phyloP scores from a whole-genome alignment of 345 rosid genomes.

The Rhodomyrtus tomentosa region DNA sequence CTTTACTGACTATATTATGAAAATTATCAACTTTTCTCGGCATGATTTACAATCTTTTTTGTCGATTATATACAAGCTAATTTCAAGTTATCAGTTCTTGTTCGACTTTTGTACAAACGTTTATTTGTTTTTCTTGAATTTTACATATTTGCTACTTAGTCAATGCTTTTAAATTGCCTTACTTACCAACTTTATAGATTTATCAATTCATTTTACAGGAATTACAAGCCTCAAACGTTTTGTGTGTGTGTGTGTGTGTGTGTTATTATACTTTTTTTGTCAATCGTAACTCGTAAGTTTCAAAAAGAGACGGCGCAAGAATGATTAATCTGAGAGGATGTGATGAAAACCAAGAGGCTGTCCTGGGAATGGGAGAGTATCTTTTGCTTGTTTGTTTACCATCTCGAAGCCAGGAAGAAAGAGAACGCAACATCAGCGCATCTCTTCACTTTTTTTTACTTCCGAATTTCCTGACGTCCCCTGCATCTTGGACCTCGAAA shows the following conservation, averaged over 20 bases:
- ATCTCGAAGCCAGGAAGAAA: not conserved
- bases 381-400: not conserved
- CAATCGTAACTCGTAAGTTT: not conserved
- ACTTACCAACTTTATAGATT: not conserved
- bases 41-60: not conserved
- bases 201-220: not conserved
- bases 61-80: accelerated
- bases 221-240: not conserved
- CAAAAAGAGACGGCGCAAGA: not conserved
- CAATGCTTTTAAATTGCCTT: not conserved
- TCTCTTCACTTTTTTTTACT: not conserved
- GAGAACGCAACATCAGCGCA: not conserved
- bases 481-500: not conserved
- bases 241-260: not conserved
- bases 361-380: not conserved
- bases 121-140: not conserved
- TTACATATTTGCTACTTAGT: not conserved
- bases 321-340: not conserved
- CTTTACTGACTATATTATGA: accelerated
- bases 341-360: not conserved
- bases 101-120: not conserved
- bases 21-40: not conserved
- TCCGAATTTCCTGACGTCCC: not conserved
- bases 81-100: not conserved
- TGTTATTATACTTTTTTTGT: not conserved